Base-by-base conservation (phyloP, 352 stramenopile genomes). In the Phytophthora colocasiae region DNA sequence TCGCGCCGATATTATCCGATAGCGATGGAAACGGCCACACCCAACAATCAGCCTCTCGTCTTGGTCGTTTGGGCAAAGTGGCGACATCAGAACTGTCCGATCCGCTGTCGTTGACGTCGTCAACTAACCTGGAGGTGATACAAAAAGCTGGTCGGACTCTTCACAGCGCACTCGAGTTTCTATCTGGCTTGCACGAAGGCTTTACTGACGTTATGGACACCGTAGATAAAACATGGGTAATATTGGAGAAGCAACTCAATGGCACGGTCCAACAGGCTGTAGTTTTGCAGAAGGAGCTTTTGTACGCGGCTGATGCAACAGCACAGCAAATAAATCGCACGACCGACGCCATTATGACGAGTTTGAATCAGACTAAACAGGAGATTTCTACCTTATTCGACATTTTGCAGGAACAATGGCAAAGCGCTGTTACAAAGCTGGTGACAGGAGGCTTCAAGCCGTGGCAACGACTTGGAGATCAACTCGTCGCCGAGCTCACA, bases 401-500 rank as follows among this genome's bases (percentile, higher is more conserved):
- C 17, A 69, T 76, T 12, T n/a, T 79, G 44, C 66, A 24, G 2
- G 39, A 71, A 27, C 50, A 71, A 39, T 79, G 71, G 71, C 56
- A 70, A 41, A 29, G 36, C 36, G 40, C 58, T 11, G 49, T 68
- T 12, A 58, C 69, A 39, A 66, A 52, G 24, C 9, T 73, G 24
- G 54, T 76, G 19, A 19, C 29, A 10, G 26, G 66, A 44, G 63
- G 62, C 7, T 73, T 73, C 10, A 66, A 58, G n/a, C 56, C 67
- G 43, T 79, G 71, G 70, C 51, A 72, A 55, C 66, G 56, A 51
- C 56, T 78, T 15, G 61, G 70, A 54, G 49, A 70, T 15, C 65
- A 68, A 48, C 32, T 78, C 31, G 65, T 75, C n/a, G 60, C 65
- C 24, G 70, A 78, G 15, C 65, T 78, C 22, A 78, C 70, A 6